These are phyloP conservation scores for Rhizopogon sp. DNA, from an alignment of 768 basidiomycete genomes.

Conservation along the genomic window DNA sequence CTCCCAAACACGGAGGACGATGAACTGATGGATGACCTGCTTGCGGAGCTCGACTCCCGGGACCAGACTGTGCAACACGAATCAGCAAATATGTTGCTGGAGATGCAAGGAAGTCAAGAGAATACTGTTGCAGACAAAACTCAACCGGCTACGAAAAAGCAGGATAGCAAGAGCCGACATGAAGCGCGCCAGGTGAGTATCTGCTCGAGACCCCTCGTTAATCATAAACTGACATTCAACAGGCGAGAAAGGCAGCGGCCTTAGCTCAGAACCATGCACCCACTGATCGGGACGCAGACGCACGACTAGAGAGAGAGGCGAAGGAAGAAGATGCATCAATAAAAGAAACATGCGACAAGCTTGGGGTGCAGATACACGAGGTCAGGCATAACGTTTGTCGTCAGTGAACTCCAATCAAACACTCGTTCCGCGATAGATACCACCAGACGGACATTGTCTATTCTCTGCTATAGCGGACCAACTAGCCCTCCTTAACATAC, in stretches of 20 bases:
- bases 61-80: conserved; percentile 46
- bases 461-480: conserved; percentile 95
- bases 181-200: conserved; percentile 62
- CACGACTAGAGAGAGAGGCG: conserved; percentile 56
- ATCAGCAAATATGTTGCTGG: conserved; percentile 42
- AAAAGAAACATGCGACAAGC: conserved; percentile 54
- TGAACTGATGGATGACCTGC: conserved; percentile 67
- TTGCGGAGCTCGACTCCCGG: conserved; percentile 69
- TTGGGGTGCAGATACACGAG: conserved; percentile 63
- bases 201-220: neutral
- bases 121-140: conserved; percentile 15
- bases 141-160: conserved; percentile 32
- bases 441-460: conserved; percentile 94
- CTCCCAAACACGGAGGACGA: conserved; percentile 40
- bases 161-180: conserved; percentile 59
- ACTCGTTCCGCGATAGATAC: conserved; percentile 50
- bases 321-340: conserved; percentile 67
- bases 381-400: conserved; percentile 28
- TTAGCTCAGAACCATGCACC: conserved; percentile 48
- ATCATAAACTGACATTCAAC: neutral
- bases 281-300: conserved; percentile 55
- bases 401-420: neutral
- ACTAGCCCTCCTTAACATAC: conserved; percentile 63
- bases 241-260: conserved; percentile 73
- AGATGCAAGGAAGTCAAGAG: conserved; percentile 37